Conservation (phyloP, 192 early-diverging fungal genomes). For the Umbelopsis vinacea region DNA sequence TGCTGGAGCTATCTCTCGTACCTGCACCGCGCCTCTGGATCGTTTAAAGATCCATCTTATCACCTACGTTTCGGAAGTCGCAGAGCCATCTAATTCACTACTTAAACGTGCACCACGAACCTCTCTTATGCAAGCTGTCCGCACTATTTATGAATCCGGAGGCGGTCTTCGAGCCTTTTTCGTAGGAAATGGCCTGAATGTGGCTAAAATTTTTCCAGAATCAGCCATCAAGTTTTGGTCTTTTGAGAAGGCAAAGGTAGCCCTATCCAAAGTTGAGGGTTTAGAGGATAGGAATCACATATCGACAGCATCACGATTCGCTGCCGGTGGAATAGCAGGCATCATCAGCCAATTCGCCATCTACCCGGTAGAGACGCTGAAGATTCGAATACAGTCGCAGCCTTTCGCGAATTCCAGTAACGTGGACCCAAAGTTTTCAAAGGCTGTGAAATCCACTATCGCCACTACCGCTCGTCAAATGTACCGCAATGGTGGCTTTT, state of each 20-base stretch:
- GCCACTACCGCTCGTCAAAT: slow-evolving; percentile 56
- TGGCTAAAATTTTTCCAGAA: slow-evolving; percentile 77
- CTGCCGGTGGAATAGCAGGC: slow-evolving; percentile 75
- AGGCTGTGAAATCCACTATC: slow-evolving; percentile 35
- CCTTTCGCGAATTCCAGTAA: slow-evolving; percentile 29
- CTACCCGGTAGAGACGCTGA: slow-evolving; percentile 77
- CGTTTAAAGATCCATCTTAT: slow-evolving; percentile 66
- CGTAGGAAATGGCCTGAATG: slow-evolving; percentile 79
- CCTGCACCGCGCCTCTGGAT: slow-evolving; percentile 75
- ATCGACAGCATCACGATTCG: slow-evolving; percentile 52
- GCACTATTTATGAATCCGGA: slow-evolving; percentile 62
- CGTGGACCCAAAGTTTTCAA: neutral
- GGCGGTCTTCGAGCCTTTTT: slow-evolving; percentile 68
- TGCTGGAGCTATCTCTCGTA: slow-evolving; percentile 72
- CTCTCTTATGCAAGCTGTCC: slow-evolving; percentile 41
- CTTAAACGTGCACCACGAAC: neutral
- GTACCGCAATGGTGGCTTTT: slow-evolving; percentile 63
- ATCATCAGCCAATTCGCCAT: slow-evolving; percentile 70
- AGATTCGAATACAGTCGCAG: slow-evolving; percentile 73
- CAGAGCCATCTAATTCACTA: neutral
- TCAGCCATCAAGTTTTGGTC: slow-evolving; percentile 76
- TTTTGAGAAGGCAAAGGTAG: slow-evolving; percentile 64
- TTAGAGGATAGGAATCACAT: slow-evolving; percentile 42
- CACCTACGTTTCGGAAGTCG: slow-evolving; percentile 35
- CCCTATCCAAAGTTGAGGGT: slow-evolving; percentile 39